A percentile compares a stretch with the other conserved stretches of the same genome.
phyloP scores from a whole-genome alignment of 768 basidiomycete genomes.

The Psilocybe sp. region DNA sequence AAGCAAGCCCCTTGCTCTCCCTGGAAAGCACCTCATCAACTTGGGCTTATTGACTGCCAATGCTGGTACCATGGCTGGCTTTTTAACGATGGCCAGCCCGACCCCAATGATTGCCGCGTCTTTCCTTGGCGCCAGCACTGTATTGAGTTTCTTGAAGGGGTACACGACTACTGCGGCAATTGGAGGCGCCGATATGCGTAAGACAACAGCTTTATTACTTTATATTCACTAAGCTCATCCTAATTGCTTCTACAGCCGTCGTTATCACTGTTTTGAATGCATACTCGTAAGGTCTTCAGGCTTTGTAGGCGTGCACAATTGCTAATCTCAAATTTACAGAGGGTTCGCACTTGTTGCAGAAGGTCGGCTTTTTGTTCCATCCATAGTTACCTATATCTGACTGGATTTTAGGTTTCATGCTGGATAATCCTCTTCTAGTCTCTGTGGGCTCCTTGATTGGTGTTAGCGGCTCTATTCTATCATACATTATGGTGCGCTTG shows the following conservation, averaged over 20 bases:
- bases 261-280: constrained; percentile 90
- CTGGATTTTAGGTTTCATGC: constrained; percentile 65
- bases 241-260: constrained; percentile 50
- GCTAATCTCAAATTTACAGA: constrained; percentile 17
- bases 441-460: constrained; percentile 86
- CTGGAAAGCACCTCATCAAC: constrained; percentile 79
- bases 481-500: constrained; percentile 81
- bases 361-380: constrained; percentile 34
- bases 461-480: constrained; percentile 87
- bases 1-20: constrained; percentile 67
- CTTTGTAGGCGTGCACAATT: background rate
- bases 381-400: constrained; percentile 2
- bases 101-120: constrained; percentile 76
- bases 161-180: constrained; percentile 89
- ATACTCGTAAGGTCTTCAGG: constrained; percentile 52
- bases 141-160: constrained; percentile 82
- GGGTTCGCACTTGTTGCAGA: constrained; percentile 91
- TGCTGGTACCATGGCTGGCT: constrained; percentile 70
- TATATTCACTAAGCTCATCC: constrained; percentile 7
- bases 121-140: constrained; percentile 69
- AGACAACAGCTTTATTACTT: constrained; percentile 24
- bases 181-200: constrained; percentile 92
- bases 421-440: constrained; percentile 81
- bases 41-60: constrained; percentile 70
- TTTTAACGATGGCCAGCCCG: constrained; percentile 65